Conservation (phyloP, 768 basidiomycete species). For the Termitomyces sp. region DNA sequence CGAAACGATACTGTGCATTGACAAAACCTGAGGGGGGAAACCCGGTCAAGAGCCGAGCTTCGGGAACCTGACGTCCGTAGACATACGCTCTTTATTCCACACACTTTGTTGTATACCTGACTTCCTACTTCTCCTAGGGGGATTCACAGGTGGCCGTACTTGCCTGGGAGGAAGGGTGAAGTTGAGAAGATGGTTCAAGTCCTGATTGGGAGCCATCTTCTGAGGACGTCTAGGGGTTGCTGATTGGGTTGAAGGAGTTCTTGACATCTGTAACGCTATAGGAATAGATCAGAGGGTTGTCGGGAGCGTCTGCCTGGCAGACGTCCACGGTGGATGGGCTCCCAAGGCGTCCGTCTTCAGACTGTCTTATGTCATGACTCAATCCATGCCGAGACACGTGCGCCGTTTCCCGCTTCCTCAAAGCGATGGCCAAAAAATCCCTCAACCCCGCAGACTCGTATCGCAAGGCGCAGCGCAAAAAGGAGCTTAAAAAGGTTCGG, state of each 20-base stretch:
- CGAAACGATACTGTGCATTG: slow-evolving; percentile 94
- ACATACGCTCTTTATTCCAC: slow-evolving; percentile 93
- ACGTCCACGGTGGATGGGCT: slow-evolving; percentile 27
- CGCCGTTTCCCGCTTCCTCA: slow-evolving; percentile 16
- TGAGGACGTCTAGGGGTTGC: slow-evolving; percentile 50
- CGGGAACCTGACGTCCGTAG: not conserved
- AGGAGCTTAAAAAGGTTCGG: slow-evolving; percentile 90
- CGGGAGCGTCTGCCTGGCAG: slow-evolving; percentile 20
- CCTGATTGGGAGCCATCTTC: slow-evolving; percentile 66
- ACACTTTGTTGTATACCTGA: slow-evolving; percentile 55
- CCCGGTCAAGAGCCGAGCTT: slow-evolving; percentile 14
- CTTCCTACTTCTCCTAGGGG: slow-evolving; percentile 76
- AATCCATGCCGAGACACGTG: slow-evolving; percentile 27
- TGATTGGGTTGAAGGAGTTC: slow-evolving; percentile 26
- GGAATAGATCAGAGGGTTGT: not conserved
- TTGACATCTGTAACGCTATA: slow-evolving; percentile 28
- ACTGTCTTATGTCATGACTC: slow-evolving; percentile 30
- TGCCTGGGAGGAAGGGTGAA: slow-evolving; percentile 91
- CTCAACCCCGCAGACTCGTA: slow-evolving; percentile 93
- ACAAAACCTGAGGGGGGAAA: slow-evolving; percentile 63
- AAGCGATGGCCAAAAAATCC: slow-evolving; percentile 77
- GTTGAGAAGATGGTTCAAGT: slow-evolving; percentile 84
- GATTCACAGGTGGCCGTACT: slow-evolving; percentile 44
- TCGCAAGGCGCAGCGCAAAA: slow-evolving; percentile 92
- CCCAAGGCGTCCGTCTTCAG: slow-evolving; percentile 3